Base-by-base conservation (phyloP, 352 stramenopile species). In the Globisporangium recalcitrans region DNA sequence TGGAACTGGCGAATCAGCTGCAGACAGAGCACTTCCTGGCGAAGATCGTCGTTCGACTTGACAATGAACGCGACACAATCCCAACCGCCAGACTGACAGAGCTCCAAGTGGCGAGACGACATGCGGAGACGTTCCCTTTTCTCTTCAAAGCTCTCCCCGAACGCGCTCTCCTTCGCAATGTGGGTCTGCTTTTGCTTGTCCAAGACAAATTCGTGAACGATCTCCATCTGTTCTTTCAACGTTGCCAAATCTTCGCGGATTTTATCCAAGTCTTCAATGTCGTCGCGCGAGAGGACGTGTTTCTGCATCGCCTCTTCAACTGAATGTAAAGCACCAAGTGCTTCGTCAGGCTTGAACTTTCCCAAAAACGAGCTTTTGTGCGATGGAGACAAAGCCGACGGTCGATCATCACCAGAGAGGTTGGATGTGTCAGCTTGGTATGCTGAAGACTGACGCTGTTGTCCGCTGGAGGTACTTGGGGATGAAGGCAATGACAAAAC, bases 41-140 rank as follows among this genome's bases (percentile, higher is more conserved):
- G 82, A 49, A 99, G 72, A 69, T 99, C 97, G 65, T 99, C 97
- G 68, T 99, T 98, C 9, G 91, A 98, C 72, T 99, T 99, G 7
- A 99, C 93, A 73, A 99, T 99, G 49, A 98, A 93, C 31, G 88
- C 87, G 11, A 91, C 80, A 46, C 80, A 89, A 51, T 91, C 78
- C 85, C 85, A 94, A 44, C 74, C 68, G 8, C 58, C 64, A 10
- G 71, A 67, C 13, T 72, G 52, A 8, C 52, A 70, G 40, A 49
- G 36, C 29, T 67, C 59, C 24, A 83, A 32, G 36, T 85, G 65
- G 1, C 71, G 78, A 13, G 80, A 91, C 36, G 67, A 78, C 61
- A 75, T 68, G 10, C 82, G 80, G 27, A 94, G 74, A 0, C 85
- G 80, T 51, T 86, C 72, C 22, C 64, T 77, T 65, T 91, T 92